phyloP scores from a whole-genome alignment of 1,284 basidiomycete species.

The Hymenochaete sp. region DNA sequence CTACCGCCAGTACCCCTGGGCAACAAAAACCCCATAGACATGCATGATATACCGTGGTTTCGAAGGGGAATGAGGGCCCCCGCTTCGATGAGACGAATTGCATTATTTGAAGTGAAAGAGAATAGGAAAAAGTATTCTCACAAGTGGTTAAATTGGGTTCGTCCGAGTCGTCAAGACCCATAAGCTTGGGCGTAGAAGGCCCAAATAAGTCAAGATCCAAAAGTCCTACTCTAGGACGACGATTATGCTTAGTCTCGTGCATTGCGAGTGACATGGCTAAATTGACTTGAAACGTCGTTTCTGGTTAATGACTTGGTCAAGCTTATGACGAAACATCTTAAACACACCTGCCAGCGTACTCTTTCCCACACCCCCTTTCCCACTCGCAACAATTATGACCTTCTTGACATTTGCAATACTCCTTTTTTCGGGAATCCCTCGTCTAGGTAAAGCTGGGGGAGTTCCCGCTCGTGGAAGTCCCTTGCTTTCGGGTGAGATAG shows the following conservation, averaged over 20 bases:
- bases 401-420: constrained; percentile 59
- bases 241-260: constrained; percentile 28
- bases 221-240: constrained; percentile 66
- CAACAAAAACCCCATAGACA: constrained; percentile 93
- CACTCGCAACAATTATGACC: constrained; percentile 84
- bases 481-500: too few relatives aligned
- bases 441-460: constrained; percentile 55
- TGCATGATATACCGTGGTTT: constrained; percentile 88
- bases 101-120: neutral
- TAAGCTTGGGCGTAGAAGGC: constrained; percentile 90
- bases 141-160: constrained; percentile 75
- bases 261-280: constrained; percentile 69
- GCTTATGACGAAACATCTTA: neutral
- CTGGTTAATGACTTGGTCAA: constrained; percentile 6
- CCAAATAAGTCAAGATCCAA: constrained; percentile 96
- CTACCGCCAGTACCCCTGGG: constrained; percentile 35
- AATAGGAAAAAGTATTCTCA: constrained; percentile 30
- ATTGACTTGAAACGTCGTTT: constrained; percentile 47
- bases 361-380: constrained; percentile 97
- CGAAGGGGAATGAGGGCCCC: constrained; percentile 77
- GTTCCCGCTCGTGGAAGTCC: constrained; percentile 41
- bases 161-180: constrained; percentile 78
- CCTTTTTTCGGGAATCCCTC: constrained; percentile 47
- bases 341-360: constrained; percentile 80
- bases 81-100: constrained; percentile 32